Base-by-base conservation (phyloP, 108 stramenopile genomes). In the Schizochytrium sp. region DNA sequence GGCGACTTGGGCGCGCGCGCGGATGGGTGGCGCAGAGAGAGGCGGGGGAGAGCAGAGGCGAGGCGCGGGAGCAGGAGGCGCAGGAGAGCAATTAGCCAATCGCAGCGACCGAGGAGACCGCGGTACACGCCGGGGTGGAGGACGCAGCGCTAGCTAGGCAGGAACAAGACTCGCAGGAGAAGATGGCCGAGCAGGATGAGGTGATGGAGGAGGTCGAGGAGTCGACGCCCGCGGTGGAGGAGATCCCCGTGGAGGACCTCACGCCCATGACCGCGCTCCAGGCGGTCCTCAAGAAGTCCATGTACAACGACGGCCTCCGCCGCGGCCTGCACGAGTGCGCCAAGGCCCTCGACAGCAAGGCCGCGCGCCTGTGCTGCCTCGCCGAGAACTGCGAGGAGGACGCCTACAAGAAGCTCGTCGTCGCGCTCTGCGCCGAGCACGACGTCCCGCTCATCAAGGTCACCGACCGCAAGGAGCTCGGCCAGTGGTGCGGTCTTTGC, bases 321-420 rank as follows among this genome's bases (percentile, higher is more conserved):
- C 97, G 98, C 92, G 99, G 98, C 41, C 96, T 99, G 58, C 99
- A 98, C 93, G 99, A 99, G 93, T 97, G 97, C 90, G 96, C 97
- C 93, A 98, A 98, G 97, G 99, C 96, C 72, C 96, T 99, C 88
- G 98, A 99, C 89, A 94, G 97, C 48, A 96, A 96, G 44, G 93
- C 97, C 44, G 98, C 98, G 89, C 97, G 98, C 89, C 95, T 99
- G 60, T 99, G 99, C 96, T 98, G 97, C 93, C 97, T 99, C 53
- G 95, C 98, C 92, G 97, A 97, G 93, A 96, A 98, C 94, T 99
- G 99, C 95, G 98, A 99, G 83, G 97, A 98, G 91, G 97, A 96
- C 59, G 98, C 98, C 92, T 99, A 98, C 97, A 97, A 96, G 91
- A 97, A 97, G 94, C 97, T 99, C 53, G 96, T 98, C 91, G 97